These are phyloP conservation scores for Claviceps monticola DNA, from an alignment of 2,329 filamentous ascomycete species.

Conservation along the genomic window DNA sequence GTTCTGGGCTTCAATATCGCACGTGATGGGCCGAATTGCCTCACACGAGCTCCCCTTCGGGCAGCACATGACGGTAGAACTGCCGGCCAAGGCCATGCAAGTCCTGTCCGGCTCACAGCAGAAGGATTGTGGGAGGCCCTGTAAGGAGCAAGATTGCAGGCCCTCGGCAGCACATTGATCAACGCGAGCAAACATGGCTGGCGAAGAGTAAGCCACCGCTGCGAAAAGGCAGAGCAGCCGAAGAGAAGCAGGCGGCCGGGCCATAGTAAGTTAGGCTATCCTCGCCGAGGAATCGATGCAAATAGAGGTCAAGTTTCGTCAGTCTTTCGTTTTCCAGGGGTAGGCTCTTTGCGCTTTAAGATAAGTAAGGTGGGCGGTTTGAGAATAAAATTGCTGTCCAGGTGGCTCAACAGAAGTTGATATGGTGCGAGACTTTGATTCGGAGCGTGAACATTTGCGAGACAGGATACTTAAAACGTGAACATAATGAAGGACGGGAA, in stretches of 20 bases:
- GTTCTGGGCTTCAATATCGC: constrained; percentile 49
- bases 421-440: background rate
- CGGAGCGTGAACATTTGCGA: background rate
- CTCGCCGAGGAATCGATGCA: background rate
- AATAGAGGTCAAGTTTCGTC: background rate
- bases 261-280: background rate
- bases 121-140: constrained; percentile 46
- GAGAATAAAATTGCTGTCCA: no score
- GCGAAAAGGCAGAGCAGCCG: constrained; percentile 6
- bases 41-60: constrained; percentile 42
- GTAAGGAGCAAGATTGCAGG: constrained; percentile 36
- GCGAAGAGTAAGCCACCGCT: constrained; percentile 4
- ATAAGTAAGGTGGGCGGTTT: background rate
- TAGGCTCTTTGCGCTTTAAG: background rate
- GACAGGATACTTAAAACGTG: background rate
- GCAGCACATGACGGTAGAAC: constrained; percentile 59
- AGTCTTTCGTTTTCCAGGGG: background rate
- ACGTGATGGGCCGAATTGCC: constrained; percentile 50
- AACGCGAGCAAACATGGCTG: constrained; percentile 27
- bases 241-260: constrained; percentile 4
- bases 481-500: background rate
- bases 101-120: constrained; percentile 44
- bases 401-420: background rate
- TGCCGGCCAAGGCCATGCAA: constrained; percentile 49
- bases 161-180: constrained; percentile 36